Evolutionary conservation across 495 filamentous ascomycete genomes (phyloP).

Genomic region (Annulohypoxylon maeteangense): DNA sequence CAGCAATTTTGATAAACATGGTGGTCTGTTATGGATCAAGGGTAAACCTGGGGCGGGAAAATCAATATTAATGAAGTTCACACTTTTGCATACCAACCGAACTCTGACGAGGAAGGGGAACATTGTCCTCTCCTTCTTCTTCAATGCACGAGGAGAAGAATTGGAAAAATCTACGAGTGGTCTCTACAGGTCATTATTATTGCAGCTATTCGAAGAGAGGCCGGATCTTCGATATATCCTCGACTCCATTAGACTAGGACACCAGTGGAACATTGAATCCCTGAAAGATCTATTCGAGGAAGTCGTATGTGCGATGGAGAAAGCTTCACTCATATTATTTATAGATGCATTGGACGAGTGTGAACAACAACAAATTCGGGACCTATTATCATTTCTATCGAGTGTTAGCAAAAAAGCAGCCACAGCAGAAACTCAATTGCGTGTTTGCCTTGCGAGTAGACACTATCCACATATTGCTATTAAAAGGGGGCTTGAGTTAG

Average conservation of each 20-base stretch:
- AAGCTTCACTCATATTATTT: conserved; percentile 19
- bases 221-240: conserved; percentile 43
- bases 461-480: conserved; percentile 1
- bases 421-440: background rate
- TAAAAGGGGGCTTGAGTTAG: background rate
- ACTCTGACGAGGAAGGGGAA: conserved; percentile 1
- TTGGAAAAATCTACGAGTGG: conserved; percentile 63
- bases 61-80: conserved; percentile 58
- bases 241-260: background rate
- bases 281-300: conserved; percentile 48
- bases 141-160: conserved; percentile 57
- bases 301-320: conserved; percentile 6
- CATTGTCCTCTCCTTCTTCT: conserved; percentile 58
- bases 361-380: background rate
- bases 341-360: conserved; percentile 22
- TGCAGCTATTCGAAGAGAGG: conserved; percentile 42
- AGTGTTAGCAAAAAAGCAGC: background rate
- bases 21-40: conserved; percentile 67
- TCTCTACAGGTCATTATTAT: conserved; percentile 65
- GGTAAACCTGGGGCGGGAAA: conserved; percentile 58
- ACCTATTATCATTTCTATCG: background rate
- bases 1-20: conserved; percentile 49
- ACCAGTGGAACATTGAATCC: conserved; percentile 37
- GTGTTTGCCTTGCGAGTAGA: conserved; percentile 1
- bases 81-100: conserved; percentile 11